A percentile compares a stretch with the other conserved stretches of the same genome.
These are phyloP conservation scores for Exophiala alcalophila DNA, from an alignment of 2,329 filamentous ascomycete genomes.

Conservation along the genomic window DNA sequence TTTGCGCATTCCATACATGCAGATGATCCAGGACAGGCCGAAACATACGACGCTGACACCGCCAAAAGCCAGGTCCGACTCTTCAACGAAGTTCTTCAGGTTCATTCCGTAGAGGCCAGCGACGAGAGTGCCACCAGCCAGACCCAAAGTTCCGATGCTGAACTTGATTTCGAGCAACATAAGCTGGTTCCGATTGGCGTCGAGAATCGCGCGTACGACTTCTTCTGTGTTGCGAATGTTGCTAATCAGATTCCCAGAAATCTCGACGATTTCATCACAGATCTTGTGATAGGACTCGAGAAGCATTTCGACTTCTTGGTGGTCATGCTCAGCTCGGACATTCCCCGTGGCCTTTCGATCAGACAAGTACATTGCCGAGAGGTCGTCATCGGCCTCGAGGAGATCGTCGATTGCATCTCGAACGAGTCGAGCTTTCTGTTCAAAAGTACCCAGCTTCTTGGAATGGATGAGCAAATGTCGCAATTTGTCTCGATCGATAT, in stretches of 20 bases:
- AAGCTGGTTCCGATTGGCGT: conserved; percentile 95
- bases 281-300: conserved; percentile 97
- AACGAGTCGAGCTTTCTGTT: conserved; percentile 92
- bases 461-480: conserved; percentile 87
- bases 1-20: conserved; percentile 77
- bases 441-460: conserved; percentile 93
- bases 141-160: conserved; percentile 89
- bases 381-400: conserved; percentile 91
- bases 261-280: conserved; percentile 95
- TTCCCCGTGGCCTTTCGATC: conserved; percentile 73
- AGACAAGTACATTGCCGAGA: conserved; percentile 91
- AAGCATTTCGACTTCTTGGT: conserved; percentile 95
- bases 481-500: conserved; percentile 92
- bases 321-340: conserved; percentile 73
- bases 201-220: conserved; percentile 94
- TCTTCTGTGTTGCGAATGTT: conserved; percentile 98
- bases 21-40: conserved; percentile 71
- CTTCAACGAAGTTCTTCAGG: conserved; percentile 96
- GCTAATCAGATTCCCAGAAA: conserved; percentile 86
- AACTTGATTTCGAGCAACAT: conserved; percentile 98
- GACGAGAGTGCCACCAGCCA: conserved; percentile 90
- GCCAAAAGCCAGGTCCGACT: conserved; percentile 81
- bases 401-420: conserved; percentile 93
- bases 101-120: conserved; percentile 99
- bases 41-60: conserved; percentile 70